phyloP scores from a whole-genome alignment of 768 basidiomycete genomes.

The Harrya chromipes region DNA sequence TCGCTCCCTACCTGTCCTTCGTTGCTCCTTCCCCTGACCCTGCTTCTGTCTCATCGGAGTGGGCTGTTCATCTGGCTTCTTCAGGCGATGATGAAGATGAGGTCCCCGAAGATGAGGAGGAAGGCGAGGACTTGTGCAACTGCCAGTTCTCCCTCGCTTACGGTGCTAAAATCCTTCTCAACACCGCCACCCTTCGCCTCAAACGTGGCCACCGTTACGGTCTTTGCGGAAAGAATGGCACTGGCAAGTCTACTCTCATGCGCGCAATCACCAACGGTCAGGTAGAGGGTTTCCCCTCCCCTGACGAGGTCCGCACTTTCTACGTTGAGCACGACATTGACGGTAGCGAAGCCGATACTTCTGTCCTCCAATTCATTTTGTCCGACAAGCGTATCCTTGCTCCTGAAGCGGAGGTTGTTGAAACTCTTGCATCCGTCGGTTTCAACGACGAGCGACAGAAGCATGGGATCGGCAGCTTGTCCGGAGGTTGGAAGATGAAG shows the following conservation, averaged over 20 bases:
- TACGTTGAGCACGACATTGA: slow-evolving; percentile 99
- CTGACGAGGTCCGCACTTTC: slow-evolving; percentile 96
- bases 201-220: slow-evolving; percentile 99
- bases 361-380: slow-evolving; percentile 86
- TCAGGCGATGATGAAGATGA: slow-evolving; percentile 68
- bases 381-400: slow-evolving; percentile 80
- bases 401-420: slow-evolving; percentile 62
- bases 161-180: slow-evolving; percentile 97
- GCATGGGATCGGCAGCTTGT: slow-evolving; percentile 83
- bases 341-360: slow-evolving; percentile 88
- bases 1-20: slow-evolving; percentile 74
- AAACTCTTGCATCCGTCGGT: slow-evolving; percentile 86
- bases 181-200: slow-evolving; percentile 94
- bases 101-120: slow-evolving; percentile 86
- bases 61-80: slow-evolving; percentile 87
- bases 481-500: slow-evolving; percentile 99
- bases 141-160: slow-evolving; percentile 99
- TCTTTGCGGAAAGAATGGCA: slow-evolving; percentile 98
- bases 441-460: slow-evolving; percentile 87
- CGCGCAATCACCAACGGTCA: slow-evolving; percentile 92
- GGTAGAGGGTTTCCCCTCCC: slow-evolving; percentile 98
- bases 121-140: slow-evolving; percentile 98
- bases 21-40: slow-evolving; percentile 63
- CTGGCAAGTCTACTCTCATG: slow-evolving; percentile 95
- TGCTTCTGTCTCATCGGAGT: slow-evolving; percentile 67